Evolutionary conservation across 331 rosid species (phyloP).

Genomic region (Malus hybrid): DNA sequence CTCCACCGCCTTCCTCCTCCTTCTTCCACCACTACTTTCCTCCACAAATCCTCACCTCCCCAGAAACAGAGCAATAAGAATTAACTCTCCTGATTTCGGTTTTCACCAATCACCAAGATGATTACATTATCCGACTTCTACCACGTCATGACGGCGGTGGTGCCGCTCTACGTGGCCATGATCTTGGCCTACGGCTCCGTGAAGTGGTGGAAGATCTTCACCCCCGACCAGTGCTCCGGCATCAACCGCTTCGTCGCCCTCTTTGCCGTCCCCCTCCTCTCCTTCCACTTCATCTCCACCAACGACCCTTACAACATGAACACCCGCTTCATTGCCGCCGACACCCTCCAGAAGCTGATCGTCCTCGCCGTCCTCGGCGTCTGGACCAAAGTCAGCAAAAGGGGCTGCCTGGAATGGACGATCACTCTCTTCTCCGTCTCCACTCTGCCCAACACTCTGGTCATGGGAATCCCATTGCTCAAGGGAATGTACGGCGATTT

Average conservation of each 20-base stretch:
- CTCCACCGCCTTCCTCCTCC: background rate
- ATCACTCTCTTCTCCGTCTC: constrained; percentile 85
- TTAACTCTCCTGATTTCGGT: background rate
- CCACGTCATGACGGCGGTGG: constrained; percentile 90
- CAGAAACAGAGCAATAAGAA: background rate
- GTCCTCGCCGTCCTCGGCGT: constrained; percentile 40
- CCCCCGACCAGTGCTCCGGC: constrained; percentile 85
- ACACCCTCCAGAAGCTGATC: constrained; percentile 68
- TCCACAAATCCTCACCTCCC: background rate
- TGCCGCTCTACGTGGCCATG: constrained; percentile 90
- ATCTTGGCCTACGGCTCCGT: constrained; percentile 80
- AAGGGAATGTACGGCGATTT: constrained; percentile 84
- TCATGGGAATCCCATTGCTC: constrained; percentile 87
- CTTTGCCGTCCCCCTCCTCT: constrained; percentile 79
- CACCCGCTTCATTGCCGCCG: constrained; percentile 72
- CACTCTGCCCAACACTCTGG: constrained; percentile 78
- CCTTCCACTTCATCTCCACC: constrained; percentile 77
- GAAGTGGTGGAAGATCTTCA: constrained; percentile 91
- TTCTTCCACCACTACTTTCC: constrained; percentile 11
- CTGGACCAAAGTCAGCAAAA: constrained; percentile 48
- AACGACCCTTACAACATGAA: constrained; percentile 80
- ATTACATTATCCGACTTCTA: constrained; percentile 65
- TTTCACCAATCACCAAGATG: constrained; percentile 21
- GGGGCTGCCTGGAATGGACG: constrained; percentile 81
- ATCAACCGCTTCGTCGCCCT: constrained; percentile 85